A percentile compares a stretch with the other conserved stretches of the same genome.
Conservation (phyloP, 106 monocot genomes). For the Iris macrosiphon region DNA sequence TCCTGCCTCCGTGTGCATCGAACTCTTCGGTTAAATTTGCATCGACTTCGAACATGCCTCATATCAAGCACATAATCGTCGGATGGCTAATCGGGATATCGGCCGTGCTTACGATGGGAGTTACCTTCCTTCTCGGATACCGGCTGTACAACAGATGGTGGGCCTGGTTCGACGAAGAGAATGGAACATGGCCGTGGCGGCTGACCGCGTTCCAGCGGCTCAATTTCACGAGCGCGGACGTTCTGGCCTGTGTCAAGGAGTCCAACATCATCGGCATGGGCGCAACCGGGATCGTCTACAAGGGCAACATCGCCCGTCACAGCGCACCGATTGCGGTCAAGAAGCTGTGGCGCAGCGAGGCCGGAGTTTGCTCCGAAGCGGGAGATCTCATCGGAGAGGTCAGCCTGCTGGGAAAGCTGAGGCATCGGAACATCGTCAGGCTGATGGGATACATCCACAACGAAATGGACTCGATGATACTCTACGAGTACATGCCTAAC, state of each 20-base stretch:
- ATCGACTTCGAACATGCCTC: slow-evolving; percentile 4
- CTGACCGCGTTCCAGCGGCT: slow-evolving; percentile 83
- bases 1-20: slow-evolving; percentile 34
- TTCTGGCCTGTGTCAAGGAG: slow-evolving; percentile 77
- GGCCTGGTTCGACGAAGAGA: slow-evolving; percentile 31
- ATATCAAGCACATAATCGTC: slow-evolving; percentile 42
- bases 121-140: slow-evolving; percentile 7
- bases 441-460: slow-evolving; percentile 79
- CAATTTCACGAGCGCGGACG: slow-evolving; percentile 65
- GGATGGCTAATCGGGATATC: slow-evolving; percentile 66
- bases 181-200: slow-evolving; percentile 73
- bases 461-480: slow-evolving; percentile 67
- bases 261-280: slow-evolving; percentile 84
- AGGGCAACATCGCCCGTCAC: slow-evolving; percentile 60
- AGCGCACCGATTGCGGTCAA: slow-evolving; percentile 64
- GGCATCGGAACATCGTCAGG: slow-evolving; percentile 81
- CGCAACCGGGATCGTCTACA: slow-evolving; percentile 84
- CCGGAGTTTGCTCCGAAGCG: neutral
- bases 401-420: slow-evolving; percentile 55
- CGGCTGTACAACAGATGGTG: slow-evolving; percentile 45
- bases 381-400: slow-evolving; percentile 40
- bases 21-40: neutral
- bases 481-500: slow-evolving; percentile 85
- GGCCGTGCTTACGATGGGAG: slow-evolving; percentile 16
- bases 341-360: slow-evolving; percentile 60